A percentile compares a stretch with the other conserved stretches of the same genome.
phyloP scores from a whole-genome alignment of 441 rosid genomes.

The Corymbia citriodora region DNA sequence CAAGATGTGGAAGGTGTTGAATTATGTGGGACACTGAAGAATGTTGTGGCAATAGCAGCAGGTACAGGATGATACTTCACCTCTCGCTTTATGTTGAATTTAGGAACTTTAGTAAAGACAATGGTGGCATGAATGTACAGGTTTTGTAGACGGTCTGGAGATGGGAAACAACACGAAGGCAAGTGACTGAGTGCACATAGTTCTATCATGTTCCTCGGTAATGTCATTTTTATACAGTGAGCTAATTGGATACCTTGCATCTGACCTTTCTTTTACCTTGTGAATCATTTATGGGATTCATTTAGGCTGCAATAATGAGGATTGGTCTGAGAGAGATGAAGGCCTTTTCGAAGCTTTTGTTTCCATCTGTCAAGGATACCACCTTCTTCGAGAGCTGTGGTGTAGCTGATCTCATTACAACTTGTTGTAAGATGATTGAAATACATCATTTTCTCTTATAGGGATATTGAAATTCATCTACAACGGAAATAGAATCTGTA shows the following conservation, averaged over 20 bases:
- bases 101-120: neutral
- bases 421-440: slow-evolving; percentile 71
- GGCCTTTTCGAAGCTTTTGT: slow-evolving; percentile 78
- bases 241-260: neutral
- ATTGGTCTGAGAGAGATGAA: slow-evolving; percentile 94
- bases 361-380: slow-evolving; percentile 79
- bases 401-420: slow-evolving; percentile 90
- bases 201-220: neutral
- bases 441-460: neutral
- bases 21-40: slow-evolving; percentile 92
- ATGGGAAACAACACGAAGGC: slow-evolving; percentile 99
- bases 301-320: slow-evolving; percentile 95
- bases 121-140: slow-evolving; percentile 22
- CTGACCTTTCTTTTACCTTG: neutral
- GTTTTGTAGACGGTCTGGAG: slow-evolving; percentile 93
- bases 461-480: neutral
- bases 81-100: neutral
- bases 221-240: neutral
- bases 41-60: slow-evolving; percentile 89
- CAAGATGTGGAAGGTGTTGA: slow-evolving; percentile 97
- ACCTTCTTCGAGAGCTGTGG: slow-evolving; percentile 99
- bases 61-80: slow-evolving; percentile 28
- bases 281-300: neutral
- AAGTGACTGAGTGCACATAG: neutral
- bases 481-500: neutral